Base-by-base conservation (phyloP, 441 rosid genomes). In the Erysimum cheiri region DNA sequence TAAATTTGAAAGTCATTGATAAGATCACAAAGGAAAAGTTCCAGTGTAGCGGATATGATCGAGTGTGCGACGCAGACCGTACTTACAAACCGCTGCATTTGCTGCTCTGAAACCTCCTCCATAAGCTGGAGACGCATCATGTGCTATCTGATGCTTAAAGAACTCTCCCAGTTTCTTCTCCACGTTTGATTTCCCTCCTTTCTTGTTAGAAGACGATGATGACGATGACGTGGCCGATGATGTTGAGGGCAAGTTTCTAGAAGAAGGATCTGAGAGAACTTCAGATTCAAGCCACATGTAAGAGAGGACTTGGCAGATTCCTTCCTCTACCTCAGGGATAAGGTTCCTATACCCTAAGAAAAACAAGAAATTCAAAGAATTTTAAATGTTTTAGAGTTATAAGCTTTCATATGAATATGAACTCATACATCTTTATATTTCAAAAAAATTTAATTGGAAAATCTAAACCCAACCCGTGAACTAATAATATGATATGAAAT, bases 211-310 rank as follows among this genome's bases (percentile, higher is more conserved):
- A 12, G 52, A 78, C 0, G 78, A 77, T 0, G 86, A 86, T 0
- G 92, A 76, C 0, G 90, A 75, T 2, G 96, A 75, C 9, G 59
- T 29, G 3, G 57, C 33, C 0, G 64, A 17, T 69, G 73, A 60
- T 40, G 96, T 80, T 2, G 92, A 85, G 40, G 96, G 74, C 64
- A 69, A 50, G 72, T 65, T 77, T 75, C 75, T 82, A 32, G 84
- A 67, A 26, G 46, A 76, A 53, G 97, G 87, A 66, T 76, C 80
- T 36, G 80, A 71, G 56, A 87, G 54, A 40, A 93, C 98, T 81
- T 93, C 97, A 17, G 98, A 80, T 63, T 93, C 98, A 5, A 93
- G 96, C 98, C 97, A 93, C 93, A 93, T 85, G 73, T 88, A 62
- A 3, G 98, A 91, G 64, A 93, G 85, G 54, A 87, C 85, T 77